A percentile compares a stretch with the other conserved stretches of the same genome.
Evolutionary conservation across 73 alveolate species (phyloP).

Genomic region (Paramecium biaurelia): DNA sequence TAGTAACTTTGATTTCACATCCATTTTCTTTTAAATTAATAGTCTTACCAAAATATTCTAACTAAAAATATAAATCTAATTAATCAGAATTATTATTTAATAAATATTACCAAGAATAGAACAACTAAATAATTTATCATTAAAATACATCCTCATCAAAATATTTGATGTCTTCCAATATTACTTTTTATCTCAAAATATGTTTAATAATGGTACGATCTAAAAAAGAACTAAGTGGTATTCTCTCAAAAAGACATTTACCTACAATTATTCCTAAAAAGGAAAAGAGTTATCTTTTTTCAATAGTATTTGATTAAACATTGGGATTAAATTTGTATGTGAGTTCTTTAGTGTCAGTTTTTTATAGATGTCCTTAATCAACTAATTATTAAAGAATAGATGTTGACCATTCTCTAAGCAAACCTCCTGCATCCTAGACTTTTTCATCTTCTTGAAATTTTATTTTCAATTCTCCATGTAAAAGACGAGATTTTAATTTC

Average conservation of each 20-base stretch:
- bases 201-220: constrained; percentile 78
- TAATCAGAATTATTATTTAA: not conserved
- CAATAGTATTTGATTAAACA: not conserved
- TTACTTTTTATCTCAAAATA: constrained; percentile 78
- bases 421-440: constrained; percentile 75
- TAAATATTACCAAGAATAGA: constrained; percentile 48
- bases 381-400: not conserved
- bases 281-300: constrained; percentile 54
- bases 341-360: constrained; percentile 54
- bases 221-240: constrained; percentile 85
- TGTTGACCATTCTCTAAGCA: constrained; percentile 67
- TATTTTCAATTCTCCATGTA: constrained; percentile 66
- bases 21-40: constrained; percentile 69
- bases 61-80: constrained; percentile 51
- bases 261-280: constrained; percentile 92
- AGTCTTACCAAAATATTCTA: constrained; percentile 61
- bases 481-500: constrained; percentile 19
- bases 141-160: constrained; percentile 61
- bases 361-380: not conserved
- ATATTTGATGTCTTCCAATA: constrained; percentile 73
- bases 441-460: constrained; percentile 59
- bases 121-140: constrained; percentile 13
- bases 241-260: constrained; percentile 85
- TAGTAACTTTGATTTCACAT: constrained; percentile 63
- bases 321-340: constrained; percentile 49